Percentiles rank a stretch among this genome's conserved stretches.
phyloP scores from a whole-genome alignment of 768 basidiomycete species.

The Panaeolus papilionaceus region DNA sequence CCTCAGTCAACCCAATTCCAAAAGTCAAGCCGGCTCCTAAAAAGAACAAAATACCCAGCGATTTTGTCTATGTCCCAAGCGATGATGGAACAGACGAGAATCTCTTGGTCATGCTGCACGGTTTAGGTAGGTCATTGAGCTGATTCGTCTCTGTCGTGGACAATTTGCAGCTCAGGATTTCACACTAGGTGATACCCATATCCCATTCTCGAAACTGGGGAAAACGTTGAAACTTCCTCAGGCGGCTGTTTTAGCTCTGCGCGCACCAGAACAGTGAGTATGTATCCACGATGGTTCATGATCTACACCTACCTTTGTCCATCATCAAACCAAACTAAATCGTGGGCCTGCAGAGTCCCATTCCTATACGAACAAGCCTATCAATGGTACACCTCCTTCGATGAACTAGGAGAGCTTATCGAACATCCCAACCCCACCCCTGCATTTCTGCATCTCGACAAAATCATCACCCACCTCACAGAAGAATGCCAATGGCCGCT shows the following conservation, averaged over 20 bases:
- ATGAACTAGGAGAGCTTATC: conserved; percentile 76
- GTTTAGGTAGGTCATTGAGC: conserved; percentile 63
- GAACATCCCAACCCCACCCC: conserved; percentile 74
- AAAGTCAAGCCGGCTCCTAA: conserved; percentile 58
- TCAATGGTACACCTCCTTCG: conserved; percentile 89
- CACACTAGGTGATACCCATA: conserved; percentile 77
- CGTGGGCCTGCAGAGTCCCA: conserved; percentile 59
- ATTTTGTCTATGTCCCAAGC: conserved; percentile 74
- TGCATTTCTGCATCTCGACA: conserved; percentile 61
- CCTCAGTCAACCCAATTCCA: conserved; percentile 31
- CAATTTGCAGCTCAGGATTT: neutral
- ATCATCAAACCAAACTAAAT: neutral
- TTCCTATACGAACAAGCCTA: conserved; percentile 80
- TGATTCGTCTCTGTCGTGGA: neutral
- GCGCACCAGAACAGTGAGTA: conserved; percentile 77
- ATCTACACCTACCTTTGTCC: conserved; percentile 3
- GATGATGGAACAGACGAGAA: conserved; percentile 89
- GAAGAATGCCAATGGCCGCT: conserved; percentile 69
- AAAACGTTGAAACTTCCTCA: conserved; percentile 83
- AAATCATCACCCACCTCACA: conserved; percentile 61
- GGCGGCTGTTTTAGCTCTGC: conserved; percentile 82
- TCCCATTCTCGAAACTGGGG: conserved; percentile 79
- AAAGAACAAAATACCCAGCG: conserved; percentile 50
- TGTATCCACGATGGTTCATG: neutral
- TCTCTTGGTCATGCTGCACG: conserved; percentile 83